Evolutionary conservation across 2,329 filamentous ascomycete species (phyloP).

Genomic region (Aspergillus sp.): DNA sequence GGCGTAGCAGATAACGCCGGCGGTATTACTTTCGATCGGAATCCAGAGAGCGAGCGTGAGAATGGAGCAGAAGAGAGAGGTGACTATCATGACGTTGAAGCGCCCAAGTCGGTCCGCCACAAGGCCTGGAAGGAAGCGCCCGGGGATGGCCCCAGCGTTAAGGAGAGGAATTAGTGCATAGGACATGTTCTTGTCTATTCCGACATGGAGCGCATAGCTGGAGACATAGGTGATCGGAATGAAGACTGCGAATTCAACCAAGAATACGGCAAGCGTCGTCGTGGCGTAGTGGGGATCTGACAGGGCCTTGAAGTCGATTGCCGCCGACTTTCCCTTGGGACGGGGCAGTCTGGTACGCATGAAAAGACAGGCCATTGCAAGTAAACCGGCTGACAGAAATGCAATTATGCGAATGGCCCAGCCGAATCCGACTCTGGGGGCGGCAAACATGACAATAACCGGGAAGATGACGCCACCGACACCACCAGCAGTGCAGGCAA

Average conservation of each 20-base stretch:
- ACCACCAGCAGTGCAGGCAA: slow-evolving; percentile 36
- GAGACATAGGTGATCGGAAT: slow-evolving; percentile 38
- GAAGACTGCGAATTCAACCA: slow-evolving; percentile 38
- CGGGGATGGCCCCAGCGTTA: slow-evolving; percentile 33
- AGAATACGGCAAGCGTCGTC: slow-evolving; percentile 32
- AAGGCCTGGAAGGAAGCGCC: slow-evolving; percentile 34
- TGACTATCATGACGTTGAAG: slow-evolving; percentile 35
- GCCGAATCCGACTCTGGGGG: slow-evolving; percentile 30
- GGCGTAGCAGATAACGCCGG: slow-evolving; percentile 22
- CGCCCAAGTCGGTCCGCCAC: slow-evolving; percentile 35
- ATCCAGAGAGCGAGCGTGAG: slow-evolving; percentile 28
- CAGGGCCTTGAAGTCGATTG: slow-evolving; percentile 24
- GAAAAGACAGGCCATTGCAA: slow-evolving; percentile 20
- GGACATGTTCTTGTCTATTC: slow-evolving; percentile 25
- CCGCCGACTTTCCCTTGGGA: slow-evolving; percentile 16
- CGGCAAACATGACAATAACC: slow-evolving; percentile 29
- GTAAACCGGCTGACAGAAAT: slow-evolving; percentile 22
- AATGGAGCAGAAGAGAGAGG: slow-evolving; percentile 18
- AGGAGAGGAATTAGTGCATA: slow-evolving; percentile 34
- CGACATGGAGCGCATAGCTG: slow-evolving; percentile 29
- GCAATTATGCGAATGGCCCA: slow-evolving; percentile 35
- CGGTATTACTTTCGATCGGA: slow-evolving; percentile 9
- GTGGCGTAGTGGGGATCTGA: slow-evolving; percentile 23
- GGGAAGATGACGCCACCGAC: slow-evolving; percentile 38
- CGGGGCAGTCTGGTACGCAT: slow-evolving; percentile 26